Percentiles rank a stretch among this genome's conserved stretches.
Conservation (phyloP, 148 eudicot species). For the Diospyros lotus region DNA sequence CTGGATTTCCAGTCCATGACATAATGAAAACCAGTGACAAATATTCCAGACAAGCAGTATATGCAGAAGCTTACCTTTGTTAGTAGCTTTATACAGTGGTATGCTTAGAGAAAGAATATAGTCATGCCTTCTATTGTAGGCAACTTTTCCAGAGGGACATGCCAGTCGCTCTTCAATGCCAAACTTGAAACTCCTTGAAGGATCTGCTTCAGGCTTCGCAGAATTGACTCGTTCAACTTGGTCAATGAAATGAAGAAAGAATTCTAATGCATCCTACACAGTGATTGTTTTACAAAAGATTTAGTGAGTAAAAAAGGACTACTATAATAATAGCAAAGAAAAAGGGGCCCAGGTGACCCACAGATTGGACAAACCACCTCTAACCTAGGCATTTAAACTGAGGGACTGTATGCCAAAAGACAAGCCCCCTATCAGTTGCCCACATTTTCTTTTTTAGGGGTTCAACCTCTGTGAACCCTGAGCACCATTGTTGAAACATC, state of each 20-base stretch:
- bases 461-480: not conserved
- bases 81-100: slow-evolving; percentile 74
- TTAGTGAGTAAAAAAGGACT: not conserved
- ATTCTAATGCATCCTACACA: slow-evolving; percentile 89
- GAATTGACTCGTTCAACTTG: slow-evolving; percentile 86
- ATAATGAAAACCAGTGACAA: slow-evolving; percentile 4
- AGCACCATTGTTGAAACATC: not conserved
- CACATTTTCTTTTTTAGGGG: too few relatives aligned
- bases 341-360: not conserved
- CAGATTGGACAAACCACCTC: not conserved
- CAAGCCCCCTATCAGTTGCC: not conserved
- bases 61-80: slow-evolving; percentile 51
- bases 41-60: slow-evolving; percentile 1
- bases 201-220: slow-evolving; percentile 64
- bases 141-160: slow-evolving; percentile 93
- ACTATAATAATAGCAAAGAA: not conserved
- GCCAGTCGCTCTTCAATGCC: slow-evolving; percentile 90
- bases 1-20: slow-evolving; percentile 37
- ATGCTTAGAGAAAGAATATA: slow-evolving; percentile 81
- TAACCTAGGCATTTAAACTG: not conserved
- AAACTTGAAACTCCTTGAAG: slow-evolving; percentile 86
- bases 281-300: slow-evolving; percentile 8
- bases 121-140: slow-evolving; percentile 75
- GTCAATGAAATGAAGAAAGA: slow-evolving; percentile 89
- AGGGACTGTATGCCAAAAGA: not conserved